Conservation (phyloP, 805 yeast genomes). For the Wickerhamiella cacticola region DNA sequence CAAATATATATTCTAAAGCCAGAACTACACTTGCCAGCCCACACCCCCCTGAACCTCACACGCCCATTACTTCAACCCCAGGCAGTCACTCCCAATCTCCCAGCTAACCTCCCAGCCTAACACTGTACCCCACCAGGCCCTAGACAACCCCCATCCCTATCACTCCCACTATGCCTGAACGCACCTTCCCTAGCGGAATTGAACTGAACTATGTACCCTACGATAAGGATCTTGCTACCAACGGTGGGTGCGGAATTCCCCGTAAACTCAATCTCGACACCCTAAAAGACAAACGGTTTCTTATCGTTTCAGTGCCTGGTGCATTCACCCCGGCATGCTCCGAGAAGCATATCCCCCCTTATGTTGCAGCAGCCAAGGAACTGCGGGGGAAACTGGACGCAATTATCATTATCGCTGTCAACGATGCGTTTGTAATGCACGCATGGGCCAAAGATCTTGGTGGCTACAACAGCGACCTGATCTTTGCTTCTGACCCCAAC, state of each 20-base stretch:
- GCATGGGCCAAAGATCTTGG: slow-evolving; percentile 51
- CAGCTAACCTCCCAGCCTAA: too few species aligned
- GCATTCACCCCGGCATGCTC: slow-evolving; percentile 82
- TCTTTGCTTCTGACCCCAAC: slow-evolving; percentile 56
- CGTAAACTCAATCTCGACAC: slow-evolving; percentile 28
- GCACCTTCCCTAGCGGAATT: slow-evolving; percentile 27
- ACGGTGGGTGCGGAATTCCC: slow-evolving; percentile 33
- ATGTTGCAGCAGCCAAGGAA: slow-evolving; percentile 37
- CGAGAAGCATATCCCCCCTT: slow-evolving; percentile 60
- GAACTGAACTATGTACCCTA: slow-evolving; percentile 29
- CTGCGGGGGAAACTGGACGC: slow-evolving; percentile 50
- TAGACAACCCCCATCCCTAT: neutral
- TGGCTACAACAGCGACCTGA: slow-evolving; percentile 30
- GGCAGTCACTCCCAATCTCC: too few species aligned
- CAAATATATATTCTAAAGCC: too few species aligned
- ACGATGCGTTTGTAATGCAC: slow-evolving; percentile 57
- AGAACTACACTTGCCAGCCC: too few species aligned
- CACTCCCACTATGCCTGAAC: neutral
- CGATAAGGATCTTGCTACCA: slow-evolving; percentile 25
- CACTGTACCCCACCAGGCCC: neutral
- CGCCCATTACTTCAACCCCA: too few species aligned
- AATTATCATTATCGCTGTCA: slow-evolving; percentile 51
- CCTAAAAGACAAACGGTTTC: slow-evolving; percentile 39
- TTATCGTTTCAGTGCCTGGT: slow-evolving; percentile 70
- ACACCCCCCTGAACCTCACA: too few species aligned